Conservation (phyloP, 2,329 filamentous ascomycete genomes). For the Pyrenophora teres region DNA sequence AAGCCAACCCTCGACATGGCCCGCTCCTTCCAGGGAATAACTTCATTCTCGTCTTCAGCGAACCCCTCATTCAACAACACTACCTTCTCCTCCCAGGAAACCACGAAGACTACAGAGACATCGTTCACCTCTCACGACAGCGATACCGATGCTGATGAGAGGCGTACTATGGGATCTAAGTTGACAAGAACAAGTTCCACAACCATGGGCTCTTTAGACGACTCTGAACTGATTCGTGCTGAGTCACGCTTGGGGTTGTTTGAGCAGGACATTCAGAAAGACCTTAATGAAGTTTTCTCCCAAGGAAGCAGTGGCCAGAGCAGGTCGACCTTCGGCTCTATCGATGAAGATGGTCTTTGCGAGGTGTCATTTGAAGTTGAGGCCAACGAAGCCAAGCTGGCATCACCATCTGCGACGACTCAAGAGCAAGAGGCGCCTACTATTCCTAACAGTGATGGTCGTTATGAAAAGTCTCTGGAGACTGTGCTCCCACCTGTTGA, state of each 20-base stretch:
- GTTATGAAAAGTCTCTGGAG: background rate
- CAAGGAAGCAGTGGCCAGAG: constrained; percentile 23
- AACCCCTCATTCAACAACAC: constrained; percentile 33
- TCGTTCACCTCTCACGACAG: constrained; percentile 30
- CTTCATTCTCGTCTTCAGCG: constrained; percentile 19
- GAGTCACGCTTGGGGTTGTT: constrained; percentile 7
- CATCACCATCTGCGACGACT: background rate
- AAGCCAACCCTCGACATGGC: constrained; percentile 28
- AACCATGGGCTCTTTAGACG: constrained; percentile 24
- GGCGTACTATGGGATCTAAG: constrained; percentile 2
- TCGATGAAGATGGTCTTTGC: constrained; percentile 28
- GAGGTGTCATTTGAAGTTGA: constrained; percentile 23
- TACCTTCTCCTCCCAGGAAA: constrained; percentile 31
- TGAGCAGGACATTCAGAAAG: constrained; percentile 6
- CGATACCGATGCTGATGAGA: constrained; percentile 4
- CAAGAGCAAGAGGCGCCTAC: background rate
- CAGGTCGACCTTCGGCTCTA: constrained; percentile 33
- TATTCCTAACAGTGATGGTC: background rate
- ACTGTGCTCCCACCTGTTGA: too few species aligned
- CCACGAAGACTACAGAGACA: constrained; percentile 24
- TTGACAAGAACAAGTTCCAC: constrained; percentile 26
- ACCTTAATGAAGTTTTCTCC: constrained; percentile 6
- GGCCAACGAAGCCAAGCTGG: background rate
- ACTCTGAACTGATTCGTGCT: constrained; percentile 16
- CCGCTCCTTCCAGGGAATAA: constrained; percentile 22